These are phyloP conservation scores for Boletus subparvulus DNA, from an alignment of 768 basidiomycete species.

Conservation along the genomic window DNA sequence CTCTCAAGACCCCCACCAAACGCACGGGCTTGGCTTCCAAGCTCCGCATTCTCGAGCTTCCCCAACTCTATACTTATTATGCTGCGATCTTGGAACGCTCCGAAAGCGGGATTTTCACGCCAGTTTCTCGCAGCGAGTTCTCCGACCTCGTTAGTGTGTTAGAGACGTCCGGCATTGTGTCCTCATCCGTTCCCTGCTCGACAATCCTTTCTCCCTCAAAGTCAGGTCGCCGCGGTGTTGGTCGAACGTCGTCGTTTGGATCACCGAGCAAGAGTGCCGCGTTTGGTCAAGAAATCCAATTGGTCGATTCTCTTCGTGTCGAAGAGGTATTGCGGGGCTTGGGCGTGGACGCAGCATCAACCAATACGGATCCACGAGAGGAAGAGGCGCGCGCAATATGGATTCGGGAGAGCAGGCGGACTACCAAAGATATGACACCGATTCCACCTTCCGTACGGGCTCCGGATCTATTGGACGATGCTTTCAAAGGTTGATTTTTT, in stretches of 20 bases:
- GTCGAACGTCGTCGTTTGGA: slow-evolving; percentile 60
- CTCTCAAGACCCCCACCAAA: slow-evolving; percentile 49
- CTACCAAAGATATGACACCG: slow-evolving; percentile 37
- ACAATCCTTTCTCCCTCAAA: slow-evolving; percentile 41
- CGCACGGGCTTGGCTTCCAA: slow-evolving; percentile 42
- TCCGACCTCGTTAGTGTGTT: slow-evolving; percentile 67
- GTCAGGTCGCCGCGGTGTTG: slow-evolving; percentile 51
- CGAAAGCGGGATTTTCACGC: slow-evolving; percentile 53
- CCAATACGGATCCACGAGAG: slow-evolving; percentile 37
- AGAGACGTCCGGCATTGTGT: slow-evolving; percentile 69
- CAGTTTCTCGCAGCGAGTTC: slow-evolving; percentile 77
- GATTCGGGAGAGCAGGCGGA: slow-evolving; percentile 39
- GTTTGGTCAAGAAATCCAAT: slow-evolving; percentile 44
- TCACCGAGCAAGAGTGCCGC: slow-evolving; percentile 24
- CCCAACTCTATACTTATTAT: slow-evolving; percentile 67
- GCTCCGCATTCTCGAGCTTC: slow-evolving; percentile 50
- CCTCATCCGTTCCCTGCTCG: slow-evolving; percentile 33
- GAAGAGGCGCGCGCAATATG: slow-evolving; percentile 46
- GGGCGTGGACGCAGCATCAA: slow-evolving; percentile 35
- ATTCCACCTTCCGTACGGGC: slow-evolving; percentile 7
- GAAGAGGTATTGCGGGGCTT: slow-evolving; percentile 74
- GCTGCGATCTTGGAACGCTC: slow-evolving; percentile 53
- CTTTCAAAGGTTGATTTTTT: slow-evolving; percentile 33
- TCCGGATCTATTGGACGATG: slow-evolving; percentile 29
- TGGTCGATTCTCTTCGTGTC: slow-evolving; percentile 60